These are phyloP conservation scores for Candida pseudoviswanathii DNA, from an alignment of 1,139 yeast species.

Conservation along the genomic window DNA sequence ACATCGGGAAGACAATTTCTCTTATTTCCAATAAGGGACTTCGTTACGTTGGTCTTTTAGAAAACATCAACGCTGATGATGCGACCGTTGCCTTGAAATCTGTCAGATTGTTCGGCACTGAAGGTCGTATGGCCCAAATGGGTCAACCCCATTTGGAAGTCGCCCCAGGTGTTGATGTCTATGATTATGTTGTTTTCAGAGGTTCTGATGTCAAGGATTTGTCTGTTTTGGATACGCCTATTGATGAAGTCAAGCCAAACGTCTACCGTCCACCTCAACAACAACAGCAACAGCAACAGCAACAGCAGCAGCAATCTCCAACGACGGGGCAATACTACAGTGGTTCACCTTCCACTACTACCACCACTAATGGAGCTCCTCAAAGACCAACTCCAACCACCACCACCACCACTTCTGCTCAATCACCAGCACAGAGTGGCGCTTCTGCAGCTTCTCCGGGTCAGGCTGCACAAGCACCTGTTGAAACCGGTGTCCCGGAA, in stretches of 20 bases:
- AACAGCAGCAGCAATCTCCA: constrained; percentile 9
- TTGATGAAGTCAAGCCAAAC: constrained; percentile 53
- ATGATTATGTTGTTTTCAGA: constrained; percentile 81
- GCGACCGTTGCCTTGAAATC: constrained; percentile 85
- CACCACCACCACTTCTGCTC: neutral
- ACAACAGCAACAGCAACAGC: constrained; percentile 14
- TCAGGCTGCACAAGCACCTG: constrained; percentile 11
- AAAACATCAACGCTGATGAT: constrained; percentile 85
- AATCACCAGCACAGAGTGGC: constrained; percentile 1
- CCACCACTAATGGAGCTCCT: constrained; percentile 6
- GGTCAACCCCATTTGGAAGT: constrained; percentile 74
- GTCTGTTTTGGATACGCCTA: constrained; percentile 72
- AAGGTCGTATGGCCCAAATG: constrained; percentile 67
- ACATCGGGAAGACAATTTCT: constrained; percentile 90
- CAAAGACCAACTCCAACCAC: constrained; percentile 7
- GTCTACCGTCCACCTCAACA: constrained; percentile 28
- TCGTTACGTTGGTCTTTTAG: constrained; percentile 84
- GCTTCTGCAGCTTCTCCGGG: constrained; percentile 10
- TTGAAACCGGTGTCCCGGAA: constrained; percentile 13
- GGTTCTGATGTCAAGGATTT: constrained; percentile 94
- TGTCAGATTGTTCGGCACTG: constrained; percentile 90
- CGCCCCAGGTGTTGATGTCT: constrained; percentile 70
- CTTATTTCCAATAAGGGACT: constrained; percentile 86
- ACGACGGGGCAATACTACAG: constrained; percentile 16
- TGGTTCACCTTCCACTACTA: constrained; percentile 15